A percentile compares a stretch with the other conserved stretches of the same genome.
phyloP scores from a whole-genome alignment of 345 rosid species.

The Eucalyptus camaldulensis region DNA sequence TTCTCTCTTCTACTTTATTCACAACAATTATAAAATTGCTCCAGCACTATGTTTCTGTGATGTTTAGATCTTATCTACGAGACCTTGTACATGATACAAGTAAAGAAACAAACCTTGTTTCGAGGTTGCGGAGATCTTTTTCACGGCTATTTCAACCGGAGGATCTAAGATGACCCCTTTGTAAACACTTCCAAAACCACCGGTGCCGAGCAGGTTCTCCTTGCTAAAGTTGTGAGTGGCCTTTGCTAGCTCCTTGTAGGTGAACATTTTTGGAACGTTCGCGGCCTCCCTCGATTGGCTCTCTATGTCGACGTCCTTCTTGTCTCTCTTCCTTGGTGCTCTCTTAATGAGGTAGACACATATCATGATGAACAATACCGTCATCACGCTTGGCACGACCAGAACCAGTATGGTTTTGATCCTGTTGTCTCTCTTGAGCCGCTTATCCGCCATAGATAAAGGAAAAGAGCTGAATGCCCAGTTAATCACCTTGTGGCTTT shows the following conservation, averaged over 20 bases:
- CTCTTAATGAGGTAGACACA: neutral
- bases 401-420: neutral
- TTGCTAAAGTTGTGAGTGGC: slow-evolving; percentile 20
- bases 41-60: neutral
- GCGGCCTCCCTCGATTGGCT: slow-evolving; percentile 13
- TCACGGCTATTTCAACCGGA: slow-evolving; percentile 11
- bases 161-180: slow-evolving; percentile 14
- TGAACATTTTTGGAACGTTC: slow-evolving; percentile 11
- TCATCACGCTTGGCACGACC: neutral
- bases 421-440: neutral
- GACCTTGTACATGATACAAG: neutral
- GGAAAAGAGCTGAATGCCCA: slow-evolving; percentile 8
- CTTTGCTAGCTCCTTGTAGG: slow-evolving; percentile 17
- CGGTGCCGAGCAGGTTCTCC: slow-evolving; percentile 25
- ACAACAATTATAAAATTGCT: no score
- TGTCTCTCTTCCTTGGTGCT: neutral
- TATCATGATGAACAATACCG: neutral
- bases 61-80: neutral
- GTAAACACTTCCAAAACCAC: slow-evolving; percentile 34
- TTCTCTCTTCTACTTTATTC: neutral
- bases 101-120: slow-evolving; percentile 7
- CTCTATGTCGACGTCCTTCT: slow-evolving; percentile 5
- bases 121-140: slow-evolving; percentile 25
- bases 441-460: neutral
- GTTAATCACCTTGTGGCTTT: slow-evolving; percentile 8